Base-by-base conservation (phyloP, 345 rosid species). In the Eucalyptus sp. region DNA sequence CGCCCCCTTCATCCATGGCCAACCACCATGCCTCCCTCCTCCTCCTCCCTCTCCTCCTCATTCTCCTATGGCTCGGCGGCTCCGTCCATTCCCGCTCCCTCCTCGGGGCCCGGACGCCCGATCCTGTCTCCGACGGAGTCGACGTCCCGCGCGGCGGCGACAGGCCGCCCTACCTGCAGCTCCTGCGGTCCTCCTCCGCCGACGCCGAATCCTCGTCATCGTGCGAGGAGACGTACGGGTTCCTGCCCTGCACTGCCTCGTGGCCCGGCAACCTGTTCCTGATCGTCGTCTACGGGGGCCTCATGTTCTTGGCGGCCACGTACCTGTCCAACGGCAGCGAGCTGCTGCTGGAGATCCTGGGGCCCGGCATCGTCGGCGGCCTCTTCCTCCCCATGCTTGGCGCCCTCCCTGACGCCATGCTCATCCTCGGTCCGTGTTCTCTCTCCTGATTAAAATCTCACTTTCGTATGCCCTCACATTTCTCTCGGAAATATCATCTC, bases 341-440 rank as follows among this genome's bases (percentile, higher is more conserved):
- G 96, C 96, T 97, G 46, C 88, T 97, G 89, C 95, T 97, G 25
- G 95, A 95, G 96, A 97, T 97, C 91, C 91, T 97, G 49, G 99
- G 99, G 7, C 99, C 99, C 44, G 99, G 99, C 4, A 94, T 97
- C 43, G 91, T 97, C 24, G 99, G 99, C 54, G 99, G 99, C 51
- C 93, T 97, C 88, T 97, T 97, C 87, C 97, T 97, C 88, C 99
- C 99, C 25, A 89, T 94, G 1, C 99, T 97, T 11, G 99, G 99
- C 4, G 99, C 99, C 2, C 97, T 97, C 62, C 99, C 99, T 3
- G 99, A 97, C 86, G 99, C 99, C 89, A 95, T 97, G 99, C 97
- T 97, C 86, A 97, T 97, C 87, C 92, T 97, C 37, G 99, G 99
- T 97, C 93, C 50, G 93, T 58, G 10, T n/a, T 44, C 43, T 62